Base-by-base conservation (phyloP, 2,329 filamentous ascomycete genomes). In the Drechslerella coelobrocha region DNA sequence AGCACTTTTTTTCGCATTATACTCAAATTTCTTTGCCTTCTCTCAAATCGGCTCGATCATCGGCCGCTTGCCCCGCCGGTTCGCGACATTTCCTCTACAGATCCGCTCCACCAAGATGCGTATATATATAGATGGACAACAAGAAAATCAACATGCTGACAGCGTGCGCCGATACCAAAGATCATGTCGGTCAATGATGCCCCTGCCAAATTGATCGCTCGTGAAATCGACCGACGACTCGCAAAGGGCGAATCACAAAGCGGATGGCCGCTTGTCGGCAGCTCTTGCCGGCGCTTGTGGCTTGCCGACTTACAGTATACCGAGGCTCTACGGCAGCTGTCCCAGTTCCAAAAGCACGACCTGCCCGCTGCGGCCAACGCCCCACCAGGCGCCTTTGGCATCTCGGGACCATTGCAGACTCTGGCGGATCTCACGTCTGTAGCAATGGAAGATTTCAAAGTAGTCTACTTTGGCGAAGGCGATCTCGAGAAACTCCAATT, bases 341-440 rank as follows among this genome's bases (percentile, higher is more conserved):
- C 65, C n/a, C 65, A 69, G 41, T 69, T 69, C 37, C 65, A 69
- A 29, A 69, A 69, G 23, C 65, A 69, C 26, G 31, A 57, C 7
- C 37, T 69, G 17, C 65, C 65, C 1, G 51, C 56, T 21, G 65
- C 65, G 1, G 65, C 52, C 23, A 69, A 69, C 10, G 68, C 74
- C 17, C 54, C 73, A 0, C 73, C 73, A 1, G 73, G 73, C 6
- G 72, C 66, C 14, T 72, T 68, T 29, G 74, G 65, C 12, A 73
- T 75, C 47, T 74, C 73, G 6, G 74, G 74, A 0, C 74, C 72
- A 1, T 56, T 75, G n/a, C 74, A 75, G 52, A 75, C 74, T 0
- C 66, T 75, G 21, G 74, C 74, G 19, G 74, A 75, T 53, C 61
- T 75, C 26, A 75, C 74, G 1, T 74, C 74, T 7, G 68, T 74